These are phyloP conservation scores for Pseudocercospora cruenta DNA, from an alignment of 2,329 filamentous ascomycete genomes.

Conservation along the genomic window DNA sequence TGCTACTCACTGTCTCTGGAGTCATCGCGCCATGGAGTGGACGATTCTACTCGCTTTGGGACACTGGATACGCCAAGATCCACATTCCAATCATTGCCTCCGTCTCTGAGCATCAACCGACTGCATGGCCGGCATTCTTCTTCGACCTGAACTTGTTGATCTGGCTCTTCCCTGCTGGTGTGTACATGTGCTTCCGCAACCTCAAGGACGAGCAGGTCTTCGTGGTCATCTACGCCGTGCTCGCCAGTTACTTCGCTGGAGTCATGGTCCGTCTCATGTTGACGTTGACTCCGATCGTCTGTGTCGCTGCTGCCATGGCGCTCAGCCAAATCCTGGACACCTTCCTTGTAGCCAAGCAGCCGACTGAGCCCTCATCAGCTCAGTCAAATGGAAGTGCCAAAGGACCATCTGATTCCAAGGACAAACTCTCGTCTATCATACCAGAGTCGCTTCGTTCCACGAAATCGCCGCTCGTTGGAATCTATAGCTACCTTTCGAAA, in stretches of 20 bases:
- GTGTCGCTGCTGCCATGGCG: slow-evolving; percentile 87
- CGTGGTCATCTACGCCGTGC: slow-evolving; percentile 93
- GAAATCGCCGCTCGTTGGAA: slow-evolving; percentile 74
- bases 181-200: slow-evolving; percentile 96
- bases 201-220: slow-evolving; percentile 97
- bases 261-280: slow-evolving; percentile 99
- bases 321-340: slow-evolving; percentile 86
- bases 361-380: slow-evolving; percentile 47
- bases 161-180: slow-evolving; percentile 97
- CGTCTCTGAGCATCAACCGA: slow-evolving; percentile 99
- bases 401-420: slow-evolving; percentile 48
- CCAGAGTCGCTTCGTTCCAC: slow-evolving; percentile 68
- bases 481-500: slow-evolving; percentile 82
- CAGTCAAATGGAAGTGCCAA: slow-evolving; percentile 48
- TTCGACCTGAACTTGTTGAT: slow-evolving; percentile 98
- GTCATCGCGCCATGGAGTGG: slow-evolving; percentile 97
- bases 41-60: slow-evolving; percentile 99
- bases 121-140: slow-evolving; percentile 98
- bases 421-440: slow-evolving; percentile 48
- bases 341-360: slow-evolving; percentile 71
- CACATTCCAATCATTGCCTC: slow-evolving; percentile 99
- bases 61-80: slow-evolving; percentile 97
- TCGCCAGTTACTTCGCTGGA: slow-evolving; percentile 96
- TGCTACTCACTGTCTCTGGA: slow-evolving; percentile 79
- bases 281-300: slow-evolving; percentile 93